phyloP scores from a whole-genome alignment of 2,329 filamentous ascomycete genomes.

The Diaporthe nobilis region DNA sequence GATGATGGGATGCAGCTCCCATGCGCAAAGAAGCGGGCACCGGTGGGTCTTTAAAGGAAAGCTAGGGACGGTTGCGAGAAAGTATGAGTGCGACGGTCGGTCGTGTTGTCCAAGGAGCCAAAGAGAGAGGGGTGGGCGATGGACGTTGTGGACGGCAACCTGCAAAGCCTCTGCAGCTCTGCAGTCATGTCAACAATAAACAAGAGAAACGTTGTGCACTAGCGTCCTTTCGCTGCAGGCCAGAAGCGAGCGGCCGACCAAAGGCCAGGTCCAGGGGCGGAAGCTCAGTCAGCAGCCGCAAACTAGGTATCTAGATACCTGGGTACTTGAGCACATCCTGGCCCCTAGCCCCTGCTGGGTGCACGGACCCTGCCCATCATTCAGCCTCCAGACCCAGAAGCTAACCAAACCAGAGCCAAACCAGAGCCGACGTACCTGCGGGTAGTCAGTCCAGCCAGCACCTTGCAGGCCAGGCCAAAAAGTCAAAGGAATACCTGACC shows the following conservation, averaged over 20 bases:
- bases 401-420: neutral
- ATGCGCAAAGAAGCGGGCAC: conserved; percentile 24
- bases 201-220: conserved; percentile 18
- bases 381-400: conserved; percentile 14
- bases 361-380: conserved; percentile 5
- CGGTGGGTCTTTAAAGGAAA: conserved; percentile 13
- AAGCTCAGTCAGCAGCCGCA: neutral
- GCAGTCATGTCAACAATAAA: conserved; percentile 33
- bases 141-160: conserved; percentile 11
- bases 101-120: neutral
- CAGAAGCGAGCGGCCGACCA: neutral
- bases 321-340: neutral
- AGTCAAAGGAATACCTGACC: neutral
- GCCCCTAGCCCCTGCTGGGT: neutral
- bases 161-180: conserved; percentile 20
- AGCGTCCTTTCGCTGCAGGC: conserved; percentile 14
- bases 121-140: neutral
- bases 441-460: neutral
- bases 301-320: neutral
- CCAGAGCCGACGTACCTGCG: neutral
- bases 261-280: neutral
- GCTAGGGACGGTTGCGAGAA: neutral
- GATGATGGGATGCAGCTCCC: conserved; percentile 17
- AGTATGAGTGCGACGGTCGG: conserved; percentile 4
- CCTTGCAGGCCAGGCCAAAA: conserved; percentile 1